These are phyloP conservation scores for Suillus bovinus DNA, from an alignment of 768 basidiomycete species.

Conservation along the genomic window DNA sequence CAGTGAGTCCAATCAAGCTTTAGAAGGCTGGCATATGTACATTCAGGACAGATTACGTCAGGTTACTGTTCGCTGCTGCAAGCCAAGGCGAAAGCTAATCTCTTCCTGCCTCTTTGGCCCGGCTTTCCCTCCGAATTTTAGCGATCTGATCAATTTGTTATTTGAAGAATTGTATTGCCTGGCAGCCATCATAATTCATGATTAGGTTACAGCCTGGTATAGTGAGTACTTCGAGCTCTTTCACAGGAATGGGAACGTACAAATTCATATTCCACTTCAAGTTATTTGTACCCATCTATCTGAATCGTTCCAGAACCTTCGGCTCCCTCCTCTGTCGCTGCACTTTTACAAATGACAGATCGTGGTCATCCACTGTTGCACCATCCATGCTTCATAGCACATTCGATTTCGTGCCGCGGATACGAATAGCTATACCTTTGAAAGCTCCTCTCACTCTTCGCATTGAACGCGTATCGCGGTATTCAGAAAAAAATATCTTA, in stretches of 20 bases:
- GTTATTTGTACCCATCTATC: conserved; percentile 71
- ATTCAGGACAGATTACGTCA: background rate
- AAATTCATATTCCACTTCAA: conserved; percentile 49
- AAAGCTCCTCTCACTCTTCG: conserved; percentile 52
- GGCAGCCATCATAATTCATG: conserved; percentile 1
- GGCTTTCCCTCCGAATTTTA: conserved; percentile 37
- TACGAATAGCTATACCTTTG: conserved; percentile 33
- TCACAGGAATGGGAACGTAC: conserved; percentile 77
- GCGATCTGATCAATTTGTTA: conserved; percentile 32
- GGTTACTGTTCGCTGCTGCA: background rate
- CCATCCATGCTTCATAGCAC: conserved; percentile 65
- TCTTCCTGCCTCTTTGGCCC: conserved; percentile 8
- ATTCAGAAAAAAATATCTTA: background rate
- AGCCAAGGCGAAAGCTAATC: conserved; percentile 14
- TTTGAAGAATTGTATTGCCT: conserved; percentile 32
- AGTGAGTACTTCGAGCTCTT: conserved; percentile 15
- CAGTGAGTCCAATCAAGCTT: background rate
- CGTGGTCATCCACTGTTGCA: conserved; percentile 17
- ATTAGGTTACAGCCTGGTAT: conserved; percentile 9
- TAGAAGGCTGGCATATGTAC: background rate
- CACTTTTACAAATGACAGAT: conserved; percentile 19
- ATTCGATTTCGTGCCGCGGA: conserved; percentile 51
- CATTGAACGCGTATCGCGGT: background rate
- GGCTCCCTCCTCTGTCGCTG: conserved; percentile 45
- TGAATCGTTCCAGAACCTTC: conserved; percentile 62